Evolutionary conservation across 192 early-diverging fungal species (phyloP).

Genomic region (Coemansia asiatica): DNA sequence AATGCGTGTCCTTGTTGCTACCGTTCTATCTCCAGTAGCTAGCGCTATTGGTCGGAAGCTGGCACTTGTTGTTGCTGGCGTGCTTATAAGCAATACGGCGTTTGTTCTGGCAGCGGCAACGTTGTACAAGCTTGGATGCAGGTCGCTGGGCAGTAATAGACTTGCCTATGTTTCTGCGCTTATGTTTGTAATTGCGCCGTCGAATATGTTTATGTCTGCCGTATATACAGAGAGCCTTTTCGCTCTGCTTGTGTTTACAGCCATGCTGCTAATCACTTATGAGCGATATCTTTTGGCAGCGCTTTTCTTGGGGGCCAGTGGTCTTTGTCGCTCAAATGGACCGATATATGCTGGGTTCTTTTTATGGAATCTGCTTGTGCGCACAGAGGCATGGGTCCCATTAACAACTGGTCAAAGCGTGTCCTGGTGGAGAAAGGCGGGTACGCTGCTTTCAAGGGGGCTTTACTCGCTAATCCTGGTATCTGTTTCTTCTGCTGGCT

Average conservation of each 20-base stretch:
- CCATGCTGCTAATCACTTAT: constrained; percentile 62
- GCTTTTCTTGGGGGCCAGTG: constrained; percentile 62
- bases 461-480: constrained; percentile 39
- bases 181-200: constrained; percentile 73
- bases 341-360: constrained; percentile 82
- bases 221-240: constrained; percentile 89
- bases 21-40: constrained; percentile 59
- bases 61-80: constrained; percentile 60
- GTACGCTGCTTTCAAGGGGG: not conserved
- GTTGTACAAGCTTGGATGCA: constrained; percentile 66
- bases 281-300: constrained; percentile 61
- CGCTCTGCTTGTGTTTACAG: constrained; percentile 73
- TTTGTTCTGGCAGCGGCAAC: constrained; percentile 73
- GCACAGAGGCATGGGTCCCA: constrained; percentile 6
- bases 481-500: constrained; percentile 56
- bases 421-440: not conserved
- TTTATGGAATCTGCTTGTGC: constrained; percentile 63
- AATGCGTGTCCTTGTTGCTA: constrained; percentile 58
- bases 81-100: constrained; percentile 71
- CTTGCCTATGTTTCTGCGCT: constrained; percentile 67
- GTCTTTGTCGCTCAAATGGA: constrained; percentile 76
- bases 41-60: constrained; percentile 38
- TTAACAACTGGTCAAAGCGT: not conserved
- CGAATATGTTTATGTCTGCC: constrained; percentile 83
- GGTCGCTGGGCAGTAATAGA: constrained; percentile 48